These are phyloP conservation scores for Actinidia chinensis DNA, from an alignment of 179 eudicot genomes.

Conservation along the genomic window DNA sequence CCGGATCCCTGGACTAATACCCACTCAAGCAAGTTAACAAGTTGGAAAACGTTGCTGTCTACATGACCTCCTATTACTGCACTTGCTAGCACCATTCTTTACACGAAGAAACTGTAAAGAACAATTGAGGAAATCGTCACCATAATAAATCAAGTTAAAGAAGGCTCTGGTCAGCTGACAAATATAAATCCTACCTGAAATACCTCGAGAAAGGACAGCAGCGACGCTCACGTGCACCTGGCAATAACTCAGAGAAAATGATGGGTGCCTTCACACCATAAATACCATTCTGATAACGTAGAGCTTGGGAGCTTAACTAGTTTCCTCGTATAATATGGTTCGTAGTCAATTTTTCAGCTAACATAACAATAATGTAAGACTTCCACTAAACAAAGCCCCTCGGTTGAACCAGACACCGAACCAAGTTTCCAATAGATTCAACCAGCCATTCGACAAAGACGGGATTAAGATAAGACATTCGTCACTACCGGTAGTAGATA, in stretches of 20 bases:
- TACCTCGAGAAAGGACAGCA: too few species aligned
- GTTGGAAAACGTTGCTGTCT: not conserved
- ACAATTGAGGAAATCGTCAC: not conserved
- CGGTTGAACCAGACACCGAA: not conserved
- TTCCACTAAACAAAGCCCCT: not conserved
- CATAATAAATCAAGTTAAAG: not conserved
- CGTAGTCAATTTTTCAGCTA: not conserved
- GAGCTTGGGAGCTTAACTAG: too few species aligned
- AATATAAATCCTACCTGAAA: not conserved
- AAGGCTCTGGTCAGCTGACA: not conserved
- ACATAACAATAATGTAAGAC: not conserved
- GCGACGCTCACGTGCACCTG: too few species aligned
- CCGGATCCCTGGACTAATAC: not conserved
- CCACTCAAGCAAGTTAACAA: not conserved
- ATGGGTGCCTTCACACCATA: not conserved
- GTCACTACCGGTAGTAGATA: not conserved
- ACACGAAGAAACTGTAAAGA: not conserved
- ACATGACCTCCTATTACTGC: not conserved
- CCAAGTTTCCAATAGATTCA: not conserved
- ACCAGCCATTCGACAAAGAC: not conserved
- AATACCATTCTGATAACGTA: not conserved
- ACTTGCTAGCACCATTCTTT: too few species aligned
- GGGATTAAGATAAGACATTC: not conserved
- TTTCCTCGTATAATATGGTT: too few species aligned
- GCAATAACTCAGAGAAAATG: not conserved